Base-by-base conservation (phyloP, 352 stramenopile genomes). In the Pythium scleroteichum region DNA sequence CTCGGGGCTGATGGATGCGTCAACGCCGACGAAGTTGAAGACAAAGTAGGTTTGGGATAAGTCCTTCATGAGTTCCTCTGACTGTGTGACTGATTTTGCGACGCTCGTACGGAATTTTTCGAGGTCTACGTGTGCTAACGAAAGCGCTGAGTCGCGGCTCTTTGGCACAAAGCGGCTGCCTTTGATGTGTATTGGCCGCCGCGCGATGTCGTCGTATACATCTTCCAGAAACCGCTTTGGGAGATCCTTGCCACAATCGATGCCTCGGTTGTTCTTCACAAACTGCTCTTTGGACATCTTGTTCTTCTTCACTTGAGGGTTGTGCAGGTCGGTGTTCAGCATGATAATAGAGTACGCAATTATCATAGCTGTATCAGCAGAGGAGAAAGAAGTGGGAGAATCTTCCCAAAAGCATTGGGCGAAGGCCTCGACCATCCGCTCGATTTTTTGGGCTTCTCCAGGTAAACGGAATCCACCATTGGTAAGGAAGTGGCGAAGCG, bases 351-450 rank as follows among this genome's bases (percentile, higher is more conserved):
- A 96, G 48, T 96, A 96, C 13, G 87, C 84, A n/a, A 96, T 83
- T 47, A 96, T 93, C 85, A 96, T 94, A 13, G 85, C 83, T 19
- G 87, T 95, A 46, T 96, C 85, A 0, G 83, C 76, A 4, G 80
- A 92, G 1, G 82, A 88, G 53, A 94, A 94, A 4, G 79, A 76
- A 0, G 68, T 58, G 2, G 69, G 71, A 0, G 78, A 98, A 66
- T 99, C 97, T 69, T 99, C 92, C 79, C 87, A 99, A 69, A 98
- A 99, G 69, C 96, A 99, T 66, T 99, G 94, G 0, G 93, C 87
- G 66, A 99, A 99, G 2, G 95, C 96, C 53, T 96, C 93, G 26
- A 99, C 90, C 71, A 99, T 95, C 49, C 97, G 79, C 67, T 99
- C 96, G 60, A 99, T 99, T 66, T 98, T 98, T 72, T 99, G 97